These are phyloP conservation scores for Panaeolus cyanescens DNA, from an alignment of 768 basidiomycete species.

Conservation along the genomic window DNA sequence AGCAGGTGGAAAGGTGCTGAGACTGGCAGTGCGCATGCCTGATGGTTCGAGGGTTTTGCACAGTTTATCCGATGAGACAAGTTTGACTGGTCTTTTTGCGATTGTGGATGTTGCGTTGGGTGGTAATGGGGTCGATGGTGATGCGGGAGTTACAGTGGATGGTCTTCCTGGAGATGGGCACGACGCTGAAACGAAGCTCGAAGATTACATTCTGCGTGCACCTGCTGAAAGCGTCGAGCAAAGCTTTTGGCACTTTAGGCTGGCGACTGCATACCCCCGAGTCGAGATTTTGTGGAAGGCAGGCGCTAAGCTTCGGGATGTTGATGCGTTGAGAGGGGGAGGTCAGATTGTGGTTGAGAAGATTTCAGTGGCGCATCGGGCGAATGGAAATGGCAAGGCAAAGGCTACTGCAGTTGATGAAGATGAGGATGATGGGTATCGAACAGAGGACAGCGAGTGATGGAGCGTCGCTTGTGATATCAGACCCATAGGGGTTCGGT, in stretches of 20 bases:
- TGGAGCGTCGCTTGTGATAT: background rate
- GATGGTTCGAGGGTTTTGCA: constrained; percentile 60
- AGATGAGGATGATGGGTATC: constrained; percentile 55
- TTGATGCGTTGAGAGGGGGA: constrained; percentile 56
- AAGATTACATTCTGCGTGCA: background rate
- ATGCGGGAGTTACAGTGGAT: constrained; percentile 40
- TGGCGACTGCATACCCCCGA: constrained; percentile 72
- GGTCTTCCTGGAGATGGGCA: constrained; percentile 30
- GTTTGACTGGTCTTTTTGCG: constrained; percentile 68
- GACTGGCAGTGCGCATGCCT: constrained; percentile 54
- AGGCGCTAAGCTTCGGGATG: constrained; percentile 38
- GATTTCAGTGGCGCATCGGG: constrained; percentile 23
- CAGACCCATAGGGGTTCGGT: no score
- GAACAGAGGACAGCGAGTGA: constrained; percentile 51
- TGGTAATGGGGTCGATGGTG: background rate
- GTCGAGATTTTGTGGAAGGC: constrained; percentile 56
- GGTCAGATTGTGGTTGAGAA: constrained; percentile 65
- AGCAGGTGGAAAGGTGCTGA: constrained; percentile 21
- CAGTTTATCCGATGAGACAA: constrained; percentile 49
- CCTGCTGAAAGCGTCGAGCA: constrained; percentile 20
- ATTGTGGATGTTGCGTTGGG: constrained; percentile 55
- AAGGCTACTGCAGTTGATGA: constrained; percentile 20
- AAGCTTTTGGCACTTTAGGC: constrained; percentile 74
- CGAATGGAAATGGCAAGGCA: constrained; percentile 7
- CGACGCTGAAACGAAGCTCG: constrained; percentile 3